Conservation (phyloP, 2,329 filamentous ascomycete genomes). For the Monilinia fructigena region DNA sequence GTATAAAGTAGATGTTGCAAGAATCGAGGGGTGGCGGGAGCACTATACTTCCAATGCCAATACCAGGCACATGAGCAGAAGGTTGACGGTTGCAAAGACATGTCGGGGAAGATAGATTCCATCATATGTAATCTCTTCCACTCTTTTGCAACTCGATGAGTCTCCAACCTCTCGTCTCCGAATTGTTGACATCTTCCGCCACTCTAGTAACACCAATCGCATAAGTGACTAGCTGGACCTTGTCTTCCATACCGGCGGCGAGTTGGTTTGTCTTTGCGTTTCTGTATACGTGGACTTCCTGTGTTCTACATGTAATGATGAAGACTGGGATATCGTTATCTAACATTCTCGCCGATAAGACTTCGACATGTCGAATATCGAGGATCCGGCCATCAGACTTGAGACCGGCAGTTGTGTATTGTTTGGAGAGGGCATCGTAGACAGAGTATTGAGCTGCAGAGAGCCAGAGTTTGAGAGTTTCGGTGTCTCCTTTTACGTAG, state of each 20-base stretch:
- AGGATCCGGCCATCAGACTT: constrained; percentile 94
- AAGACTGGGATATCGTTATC: constrained; percentile 92
- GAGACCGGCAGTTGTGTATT: constrained; percentile 89
- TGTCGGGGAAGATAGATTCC: neutral
- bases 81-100: neutral
- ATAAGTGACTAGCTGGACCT: constrained; percentile 96
- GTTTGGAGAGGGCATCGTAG: constrained; percentile 93
- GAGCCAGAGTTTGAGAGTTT: constrained; percentile 90
- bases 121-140: constrained; percentile 80
- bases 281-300: constrained; percentile 96
- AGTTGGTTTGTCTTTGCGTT: constrained; percentile 87
- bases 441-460: constrained; percentile 95
- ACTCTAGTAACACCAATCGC: constrained; percentile 94
- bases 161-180: constrained; percentile 94
- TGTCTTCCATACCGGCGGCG: constrained; percentile 97
- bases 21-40: neutral
- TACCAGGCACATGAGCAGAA: neutral
- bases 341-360: constrained; percentile 74
- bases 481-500: constrained; percentile 93
- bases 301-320: constrained; percentile 92
- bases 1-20: neutral
- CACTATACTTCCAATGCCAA: neutral
- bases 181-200: constrained; percentile 93
- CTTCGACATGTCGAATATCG: constrained; percentile 92
- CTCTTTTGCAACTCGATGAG: constrained; percentile 99